A percentile compares a stretch with the other conserved stretches of the same genome.
phyloP scores from a whole-genome alignment of 1,284 basidiomycete species.

The Apiotrichum sp. region DNA sequence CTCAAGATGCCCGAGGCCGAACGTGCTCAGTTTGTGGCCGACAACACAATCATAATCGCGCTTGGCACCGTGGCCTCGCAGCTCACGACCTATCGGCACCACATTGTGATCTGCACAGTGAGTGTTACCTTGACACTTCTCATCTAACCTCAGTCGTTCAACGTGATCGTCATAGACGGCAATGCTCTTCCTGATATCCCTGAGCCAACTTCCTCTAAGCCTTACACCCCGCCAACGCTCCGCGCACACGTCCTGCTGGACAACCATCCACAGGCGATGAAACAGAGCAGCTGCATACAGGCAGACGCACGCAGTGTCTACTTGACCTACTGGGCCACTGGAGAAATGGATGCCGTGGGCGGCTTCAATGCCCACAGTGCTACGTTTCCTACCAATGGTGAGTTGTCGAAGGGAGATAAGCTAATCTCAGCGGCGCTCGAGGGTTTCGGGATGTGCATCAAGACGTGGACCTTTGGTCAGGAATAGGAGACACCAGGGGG shows the following conservation, averaged over 20 bases:
- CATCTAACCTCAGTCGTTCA: constrained; percentile 7
- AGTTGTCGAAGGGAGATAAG: too few species aligned
- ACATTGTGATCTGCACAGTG: constrained; percentile 25
- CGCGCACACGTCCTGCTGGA: constrained; percentile 16
- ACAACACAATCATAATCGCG: constrained; percentile 20
- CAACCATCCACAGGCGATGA: constrained; percentile 20
- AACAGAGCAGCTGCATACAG: constrained; percentile 29
- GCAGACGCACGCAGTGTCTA: constrained; percentile 28
- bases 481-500: too few species aligned
- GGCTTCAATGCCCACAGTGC: not conserved
- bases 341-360: constrained; percentile 8
- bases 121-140: too few species aligned
- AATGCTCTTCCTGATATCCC: constrained; percentile 16
- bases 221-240: too few species aligned
- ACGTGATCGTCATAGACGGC: constrained; percentile 24
- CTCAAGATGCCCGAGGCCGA: constrained; percentile 3
- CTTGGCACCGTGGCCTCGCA: constrained; percentile 16
- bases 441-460: constrained; percentile 26
- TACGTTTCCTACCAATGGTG: constrained; percentile 7
- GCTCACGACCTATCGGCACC: constrained; percentile 28
- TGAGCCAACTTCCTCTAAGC: too few species aligned
- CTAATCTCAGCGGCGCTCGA: constrained; percentile 4
- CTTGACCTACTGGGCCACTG: constrained; percentile 26
- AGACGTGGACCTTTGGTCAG: constrained; percentile 28
- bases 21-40: constrained; percentile 11